Evolutionary conservation across 2,329 filamentous ascomycete genomes (phyloP).

Genomic region (Chaetothyriales sp.): DNA sequence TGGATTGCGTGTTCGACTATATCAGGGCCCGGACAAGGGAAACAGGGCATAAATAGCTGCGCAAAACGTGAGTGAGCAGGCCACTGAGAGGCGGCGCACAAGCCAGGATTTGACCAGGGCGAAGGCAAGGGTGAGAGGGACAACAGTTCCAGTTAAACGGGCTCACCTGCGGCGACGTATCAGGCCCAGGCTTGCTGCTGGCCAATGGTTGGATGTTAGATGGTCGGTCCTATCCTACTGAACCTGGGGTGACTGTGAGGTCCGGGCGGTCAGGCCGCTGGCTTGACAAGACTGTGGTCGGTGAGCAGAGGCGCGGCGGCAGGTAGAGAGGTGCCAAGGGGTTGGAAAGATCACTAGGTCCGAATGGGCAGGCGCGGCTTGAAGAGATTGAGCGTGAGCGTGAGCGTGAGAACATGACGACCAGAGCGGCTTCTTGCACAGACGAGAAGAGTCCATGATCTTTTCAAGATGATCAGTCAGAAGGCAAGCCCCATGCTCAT

Average conservation of each 20-base stretch:
- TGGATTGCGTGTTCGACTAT: neutral
- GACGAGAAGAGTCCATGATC: neutral
- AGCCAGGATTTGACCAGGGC: neutral
- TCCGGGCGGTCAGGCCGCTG: neutral
- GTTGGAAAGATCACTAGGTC: neutral
- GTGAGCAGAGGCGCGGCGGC: neutral
- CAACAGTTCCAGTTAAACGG: neutral
- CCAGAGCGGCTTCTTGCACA: neutral
- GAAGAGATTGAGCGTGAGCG: neutral
- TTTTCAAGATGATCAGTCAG: neutral
- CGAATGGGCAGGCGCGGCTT: neutral
- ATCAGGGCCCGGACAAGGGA: neutral
- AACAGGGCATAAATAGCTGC: neutral
- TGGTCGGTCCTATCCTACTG: neutral
- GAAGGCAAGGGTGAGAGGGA: neutral
- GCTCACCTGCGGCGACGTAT: neutral
- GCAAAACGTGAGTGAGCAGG: neutral
- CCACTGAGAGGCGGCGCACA: neutral
- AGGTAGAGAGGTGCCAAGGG: neutral
- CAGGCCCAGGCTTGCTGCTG: neutral
- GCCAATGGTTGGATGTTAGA: neutral
- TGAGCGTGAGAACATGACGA: neutral
- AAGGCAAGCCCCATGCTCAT: no score
- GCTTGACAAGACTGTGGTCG: neutral
- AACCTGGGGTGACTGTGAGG: neutral